Base-by-base conservation (phyloP, 192 early-diverging fungal genomes). In the Backusella liffmaniae region DNA sequence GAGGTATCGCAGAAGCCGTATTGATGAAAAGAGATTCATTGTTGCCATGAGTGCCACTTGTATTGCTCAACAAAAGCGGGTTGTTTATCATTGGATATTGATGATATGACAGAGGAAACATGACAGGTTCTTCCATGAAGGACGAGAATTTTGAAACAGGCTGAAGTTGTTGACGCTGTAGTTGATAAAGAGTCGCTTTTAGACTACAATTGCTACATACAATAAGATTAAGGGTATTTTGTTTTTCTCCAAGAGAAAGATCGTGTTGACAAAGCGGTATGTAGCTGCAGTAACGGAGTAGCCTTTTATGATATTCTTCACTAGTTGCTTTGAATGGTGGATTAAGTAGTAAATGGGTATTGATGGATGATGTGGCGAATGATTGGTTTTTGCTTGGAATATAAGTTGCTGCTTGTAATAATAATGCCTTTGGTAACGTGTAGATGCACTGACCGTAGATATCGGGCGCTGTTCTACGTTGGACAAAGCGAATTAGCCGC, bases 381-480 rank as follows among this genome's bases (percentile, higher is more conserved):
- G 67, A 66, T 18, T 62, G 18, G 8, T 67, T 77, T 6, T 62
- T 73, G 30, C 49, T 73, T 34, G 77, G 77, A 68, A 79, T 72
- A 36, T 67, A 79, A 26, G 49, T 13, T 21, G 77, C 66, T 23
- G 77, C 72, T 49, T 79, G 77, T 10, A 74, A 36, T 26, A 79
- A 9, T 15, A 79, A 36, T 23, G 77, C 35, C 35, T 79, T 79
- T 26, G 77, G 77, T 5, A 79, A 35, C 39, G 67, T 62, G 46
- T 71, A 76, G 15, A 42, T 41, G 69, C 49, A 68, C 56, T 62
- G 56, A 21, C 56, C 56, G 59, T 67, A 67, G 12, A 29, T 42
- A 8, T 49, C 41, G 37, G n/a, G 36, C 35, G n/a, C 16, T 39
- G 23, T 76, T 53, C 18, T 56, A 37, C 75, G 30, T 42, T 39